A percentile compares a stretch with the other conserved stretches of the same genome.
Evolutionary conservation across 805 yeast species (phyloP).

Genomic region (Schwanniomyces sp.): DNA sequence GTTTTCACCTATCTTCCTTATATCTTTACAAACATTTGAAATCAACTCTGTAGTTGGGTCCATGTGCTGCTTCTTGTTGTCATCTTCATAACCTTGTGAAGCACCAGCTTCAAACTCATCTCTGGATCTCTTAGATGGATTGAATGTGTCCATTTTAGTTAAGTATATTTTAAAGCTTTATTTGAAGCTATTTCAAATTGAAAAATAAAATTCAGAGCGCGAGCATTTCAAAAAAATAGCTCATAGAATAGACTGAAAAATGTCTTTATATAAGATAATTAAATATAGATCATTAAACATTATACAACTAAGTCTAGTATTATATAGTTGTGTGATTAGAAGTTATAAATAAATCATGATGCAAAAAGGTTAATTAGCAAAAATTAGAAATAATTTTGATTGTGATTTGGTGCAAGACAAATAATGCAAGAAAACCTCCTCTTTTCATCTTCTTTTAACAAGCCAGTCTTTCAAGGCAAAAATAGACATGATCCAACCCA

Average conservation of each 20-base stretch:
- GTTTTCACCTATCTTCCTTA: conserved; percentile 44
- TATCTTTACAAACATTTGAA: conserved; percentile 44
- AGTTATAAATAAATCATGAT: neutral
- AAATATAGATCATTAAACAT: neutral
- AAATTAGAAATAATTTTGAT: neutral
- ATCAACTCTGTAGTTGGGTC: conserved; percentile 43
- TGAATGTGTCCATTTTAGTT: conserved; percentile 7
- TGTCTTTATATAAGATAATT: neutral
- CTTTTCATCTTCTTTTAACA: conserved; percentile 7
- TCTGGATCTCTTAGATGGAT: conserved; percentile 26
- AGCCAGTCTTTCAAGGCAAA: conserved; percentile 62
- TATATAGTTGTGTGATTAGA: neutral
- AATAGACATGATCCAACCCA: conserved; percentile 85
- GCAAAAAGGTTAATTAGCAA: neutral
- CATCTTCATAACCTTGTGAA: conserved; percentile 15
- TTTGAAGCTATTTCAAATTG: neutral
- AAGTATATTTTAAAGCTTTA: neutral
- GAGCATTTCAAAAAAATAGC: neutral
- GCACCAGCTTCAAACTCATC: conserved; percentile 26
- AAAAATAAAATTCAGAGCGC: neutral
- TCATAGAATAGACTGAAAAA: neutral
- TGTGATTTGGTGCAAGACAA: neutral
- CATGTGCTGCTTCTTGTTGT: conserved; percentile 36
- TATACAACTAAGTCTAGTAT: neutral
- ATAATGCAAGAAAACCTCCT: neutral